These are phyloP conservation scores for Jatropha multifida DNA, from an alignment of 441 rosid genomes.

Conservation along the genomic window DNA sequence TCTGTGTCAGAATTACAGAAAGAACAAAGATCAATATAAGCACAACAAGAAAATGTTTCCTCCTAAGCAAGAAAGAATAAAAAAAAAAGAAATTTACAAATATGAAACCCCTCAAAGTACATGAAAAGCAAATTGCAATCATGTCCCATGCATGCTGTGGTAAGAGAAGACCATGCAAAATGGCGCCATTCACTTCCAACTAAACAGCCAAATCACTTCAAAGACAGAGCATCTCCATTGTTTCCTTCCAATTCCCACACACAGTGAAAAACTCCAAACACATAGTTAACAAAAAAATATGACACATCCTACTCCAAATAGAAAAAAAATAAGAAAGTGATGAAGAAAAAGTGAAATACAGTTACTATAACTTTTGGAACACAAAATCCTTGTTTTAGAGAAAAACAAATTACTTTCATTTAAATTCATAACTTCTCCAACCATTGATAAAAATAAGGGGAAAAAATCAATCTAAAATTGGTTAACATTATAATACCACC, in stretches of 20 bases:
- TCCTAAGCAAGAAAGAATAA: no score
- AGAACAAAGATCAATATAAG: no score
- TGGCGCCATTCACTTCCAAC: neutral
- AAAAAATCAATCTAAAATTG: no score
- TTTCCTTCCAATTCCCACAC: neutral
- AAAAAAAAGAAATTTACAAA: neutral
- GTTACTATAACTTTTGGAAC: neutral
- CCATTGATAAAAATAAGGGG: no score
- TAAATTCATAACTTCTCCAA: neutral
- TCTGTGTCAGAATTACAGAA: neutral
- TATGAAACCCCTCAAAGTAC: neutral
- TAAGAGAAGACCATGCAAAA: neutral
- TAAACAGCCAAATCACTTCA: neutral
- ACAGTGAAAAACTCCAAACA: neutral
- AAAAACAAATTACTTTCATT: neutral
- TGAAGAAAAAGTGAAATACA: neutral
- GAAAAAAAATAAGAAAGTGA: neutral
- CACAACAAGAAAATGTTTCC: no score
- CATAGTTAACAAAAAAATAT: neutral
- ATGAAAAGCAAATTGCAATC: neutral
- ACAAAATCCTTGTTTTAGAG: neutral
- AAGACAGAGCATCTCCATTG: neutral
- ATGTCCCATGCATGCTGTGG: neutral
- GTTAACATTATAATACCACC: neutral
- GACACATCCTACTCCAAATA: neutral